Evolutionary conservation across 768 basidiomycete genomes (phyloP).

Genomic region (Boletus rex-veris): DNA sequence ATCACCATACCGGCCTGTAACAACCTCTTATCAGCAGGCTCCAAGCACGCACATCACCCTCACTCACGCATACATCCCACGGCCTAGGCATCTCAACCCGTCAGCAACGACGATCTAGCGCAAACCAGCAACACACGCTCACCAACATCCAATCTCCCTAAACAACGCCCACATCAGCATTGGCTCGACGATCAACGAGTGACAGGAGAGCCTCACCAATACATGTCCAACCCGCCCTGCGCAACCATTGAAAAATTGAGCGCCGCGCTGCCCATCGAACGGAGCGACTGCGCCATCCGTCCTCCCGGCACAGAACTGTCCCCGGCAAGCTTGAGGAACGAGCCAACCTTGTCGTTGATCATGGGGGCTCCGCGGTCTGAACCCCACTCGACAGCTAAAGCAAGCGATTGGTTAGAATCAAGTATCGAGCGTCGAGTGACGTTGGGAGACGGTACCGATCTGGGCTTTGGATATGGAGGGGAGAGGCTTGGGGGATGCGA

Average conservation of each 20-base stretch:
- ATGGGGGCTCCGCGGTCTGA: constrained; percentile 60
- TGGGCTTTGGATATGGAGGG: constrained; percentile 68
- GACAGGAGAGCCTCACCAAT: constrained; percentile 54
- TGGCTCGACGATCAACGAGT: background rate
- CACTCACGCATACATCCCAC: constrained; percentile 80
- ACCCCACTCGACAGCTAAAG: constrained; percentile 81
- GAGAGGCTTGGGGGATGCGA: constrained; percentile 60
- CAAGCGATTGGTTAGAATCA: constrained; percentile 9
- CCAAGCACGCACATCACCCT: background rate
- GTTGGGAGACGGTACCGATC: constrained; percentile 42
- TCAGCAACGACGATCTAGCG: background rate
- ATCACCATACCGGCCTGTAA: constrained; percentile 84
- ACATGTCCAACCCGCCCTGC: constrained; percentile 82
- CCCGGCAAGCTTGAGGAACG: constrained; percentile 74
- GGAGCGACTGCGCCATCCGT: constrained; percentile 79
- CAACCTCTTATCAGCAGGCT: background rate
- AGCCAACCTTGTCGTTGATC: constrained; percentile 56
- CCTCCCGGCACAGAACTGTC: constrained; percentile 66
- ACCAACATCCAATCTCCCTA: constrained; percentile 82
- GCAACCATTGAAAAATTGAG: constrained; percentile 83
- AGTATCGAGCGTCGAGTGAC: background rate
- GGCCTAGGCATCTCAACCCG: constrained; percentile 38
- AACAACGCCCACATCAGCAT: background rate
- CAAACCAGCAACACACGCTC: constrained; percentile 20
- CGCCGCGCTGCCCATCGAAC: constrained; percentile 82